Conservation (phyloP, 2,329 filamentous ascomycete species). For the Botrytis cinerea region DNA sequence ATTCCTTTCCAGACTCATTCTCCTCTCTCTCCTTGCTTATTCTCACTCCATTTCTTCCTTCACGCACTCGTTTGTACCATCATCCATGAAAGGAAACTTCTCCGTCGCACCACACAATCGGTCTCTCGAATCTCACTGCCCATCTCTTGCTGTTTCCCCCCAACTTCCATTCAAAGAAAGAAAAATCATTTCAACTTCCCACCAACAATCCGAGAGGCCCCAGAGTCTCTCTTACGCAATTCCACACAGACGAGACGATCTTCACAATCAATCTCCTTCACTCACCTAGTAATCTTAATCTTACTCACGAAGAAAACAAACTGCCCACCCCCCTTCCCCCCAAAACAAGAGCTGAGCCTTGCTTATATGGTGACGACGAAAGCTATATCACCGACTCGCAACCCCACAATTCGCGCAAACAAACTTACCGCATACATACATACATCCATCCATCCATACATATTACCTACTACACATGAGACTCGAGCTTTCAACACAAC, state of each 20-base stretch:
- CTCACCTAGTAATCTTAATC: neutral
- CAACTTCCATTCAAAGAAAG: neutral
- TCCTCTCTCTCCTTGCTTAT: neutral
- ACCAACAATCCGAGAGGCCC: neutral
- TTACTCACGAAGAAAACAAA: neutral
- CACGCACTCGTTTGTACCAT: neutral
- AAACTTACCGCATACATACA: conserved; percentile 21
- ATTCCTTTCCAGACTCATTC: neutral
- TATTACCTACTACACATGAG: conserved; percentile 11
- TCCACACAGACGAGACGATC: neutral
- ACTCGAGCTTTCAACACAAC: conserved; percentile 26
- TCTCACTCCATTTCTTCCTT: neutral
- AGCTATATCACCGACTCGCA: conserved; percentile 16
- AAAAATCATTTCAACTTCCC: neutral
- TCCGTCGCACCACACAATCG: neutral
- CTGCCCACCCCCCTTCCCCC: neutral
- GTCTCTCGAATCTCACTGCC: neutral
- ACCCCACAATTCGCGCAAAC: conserved; percentile 23
- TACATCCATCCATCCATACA: conserved; percentile 25
- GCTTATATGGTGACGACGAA: conserved; percentile 37
- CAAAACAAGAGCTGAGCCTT: conserved; percentile 35
- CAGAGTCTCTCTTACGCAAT: neutral
- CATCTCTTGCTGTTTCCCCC: neutral
- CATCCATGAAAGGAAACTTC: neutral
- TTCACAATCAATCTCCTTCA: neutral